phyloP scores from a whole-genome alignment of 2,329 filamentous ascomycete species.

The Gremmenia infestans region DNA sequence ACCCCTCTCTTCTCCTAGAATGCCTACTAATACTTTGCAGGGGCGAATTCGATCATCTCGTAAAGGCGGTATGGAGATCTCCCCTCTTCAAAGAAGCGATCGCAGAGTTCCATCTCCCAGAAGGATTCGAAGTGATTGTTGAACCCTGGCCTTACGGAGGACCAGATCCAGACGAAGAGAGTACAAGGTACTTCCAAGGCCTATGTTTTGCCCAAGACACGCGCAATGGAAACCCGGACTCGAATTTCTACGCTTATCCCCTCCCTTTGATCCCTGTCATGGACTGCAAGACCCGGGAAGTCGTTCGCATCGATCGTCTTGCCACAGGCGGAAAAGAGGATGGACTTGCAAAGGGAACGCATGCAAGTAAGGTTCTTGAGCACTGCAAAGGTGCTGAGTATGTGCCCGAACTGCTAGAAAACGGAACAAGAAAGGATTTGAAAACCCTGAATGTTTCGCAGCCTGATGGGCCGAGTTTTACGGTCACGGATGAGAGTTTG shows the following conservation, averaged over 20 bases:
- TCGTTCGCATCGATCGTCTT: conserved; percentile 44
- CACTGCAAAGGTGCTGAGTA: conserved; percentile 34
- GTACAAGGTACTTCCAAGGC: conserved; percentile 48
- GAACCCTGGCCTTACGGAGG: conserved; percentile 53
- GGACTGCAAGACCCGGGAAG: conserved; percentile 41
- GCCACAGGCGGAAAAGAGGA: conserved; percentile 36
- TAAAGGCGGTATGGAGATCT: conserved; percentile 46
- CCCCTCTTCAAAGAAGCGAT: conserved; percentile 47
- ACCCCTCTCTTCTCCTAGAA: background rate
- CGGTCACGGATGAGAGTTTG: conserved; percentile 39
- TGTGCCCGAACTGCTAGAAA: conserved; percentile 37
- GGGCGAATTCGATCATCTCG: conserved; percentile 42
- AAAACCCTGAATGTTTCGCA: conserved; percentile 59
- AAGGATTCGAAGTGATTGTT: conserved; percentile 50
- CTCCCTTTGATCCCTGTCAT: conserved; percentile 45
- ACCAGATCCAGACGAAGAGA: conserved; percentile 41
- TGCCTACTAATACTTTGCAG: conserved; percentile 20
- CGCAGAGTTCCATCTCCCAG: conserved; percentile 46
- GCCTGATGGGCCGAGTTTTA: conserved; percentile 58
- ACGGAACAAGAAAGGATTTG: conserved; percentile 39
- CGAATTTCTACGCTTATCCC: conserved; percentile 47
- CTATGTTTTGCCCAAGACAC: conserved; percentile 47
- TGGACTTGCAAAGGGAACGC: conserved; percentile 38
- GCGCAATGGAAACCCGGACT: conserved; percentile 13
- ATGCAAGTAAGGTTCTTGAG: conserved; percentile 40